phyloP scores from a whole-genome alignment of 495 filamentous ascomycete species.

The Aspergillus ellipticus region DNA sequence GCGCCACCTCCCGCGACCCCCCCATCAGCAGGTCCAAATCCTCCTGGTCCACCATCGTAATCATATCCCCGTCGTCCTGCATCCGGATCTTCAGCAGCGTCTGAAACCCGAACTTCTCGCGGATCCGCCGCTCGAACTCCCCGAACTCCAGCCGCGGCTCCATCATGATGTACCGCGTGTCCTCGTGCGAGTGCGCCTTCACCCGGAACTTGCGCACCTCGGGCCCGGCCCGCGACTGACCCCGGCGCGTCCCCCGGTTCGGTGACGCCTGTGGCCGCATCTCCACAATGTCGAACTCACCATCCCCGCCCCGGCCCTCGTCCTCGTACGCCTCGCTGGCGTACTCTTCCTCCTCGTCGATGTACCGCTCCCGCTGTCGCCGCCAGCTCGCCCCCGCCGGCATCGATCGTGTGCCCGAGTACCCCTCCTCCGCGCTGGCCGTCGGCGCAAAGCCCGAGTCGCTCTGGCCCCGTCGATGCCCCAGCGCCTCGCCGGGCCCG shows the following conservation, averaged over 20 bases:
- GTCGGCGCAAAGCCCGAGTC: slow-evolving; percentile 22
- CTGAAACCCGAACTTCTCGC: slow-evolving; percentile 76
- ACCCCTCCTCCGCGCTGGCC: slow-evolving; percentile 62
- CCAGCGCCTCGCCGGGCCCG: slow-evolving; percentile 18
- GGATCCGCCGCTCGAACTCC: slow-evolving; percentile 71
- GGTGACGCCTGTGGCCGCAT: slow-evolving; percentile 29
- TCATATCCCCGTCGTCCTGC: slow-evolving; percentile 85
- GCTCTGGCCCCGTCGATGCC: slow-evolving; percentile 32
- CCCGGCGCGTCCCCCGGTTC: slow-evolving; percentile 25
- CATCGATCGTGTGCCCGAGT: slow-evolving; percentile 56
- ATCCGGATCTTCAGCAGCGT: slow-evolving; percentile 77
- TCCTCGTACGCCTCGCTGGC: slow-evolving; percentile 61
- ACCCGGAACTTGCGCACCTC: slow-evolving; percentile 67
- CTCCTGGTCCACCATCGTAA: slow-evolving; percentile 95
- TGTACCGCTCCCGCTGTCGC: slow-evolving; percentile 53
- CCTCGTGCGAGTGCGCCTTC: slow-evolving; percentile 81
- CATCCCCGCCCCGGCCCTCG: slow-evolving; percentile 56
- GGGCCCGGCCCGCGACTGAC: slow-evolving; percentile 27
- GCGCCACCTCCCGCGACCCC: slow-evolving; percentile 61
- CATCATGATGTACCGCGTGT: slow-evolving; percentile 94
- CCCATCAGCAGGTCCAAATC: slow-evolving; percentile 84
- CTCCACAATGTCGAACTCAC: slow-evolving; percentile 78
- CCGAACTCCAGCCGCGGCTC: slow-evolving; percentile 65
- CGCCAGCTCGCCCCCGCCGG: slow-evolving; percentile 28
- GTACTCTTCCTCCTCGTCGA: slow-evolving; percentile 70